Base-by-base conservation (phyloP, 2,329 filamentous ascomycete genomes). In the Cladorrhinum sp. region DNA sequence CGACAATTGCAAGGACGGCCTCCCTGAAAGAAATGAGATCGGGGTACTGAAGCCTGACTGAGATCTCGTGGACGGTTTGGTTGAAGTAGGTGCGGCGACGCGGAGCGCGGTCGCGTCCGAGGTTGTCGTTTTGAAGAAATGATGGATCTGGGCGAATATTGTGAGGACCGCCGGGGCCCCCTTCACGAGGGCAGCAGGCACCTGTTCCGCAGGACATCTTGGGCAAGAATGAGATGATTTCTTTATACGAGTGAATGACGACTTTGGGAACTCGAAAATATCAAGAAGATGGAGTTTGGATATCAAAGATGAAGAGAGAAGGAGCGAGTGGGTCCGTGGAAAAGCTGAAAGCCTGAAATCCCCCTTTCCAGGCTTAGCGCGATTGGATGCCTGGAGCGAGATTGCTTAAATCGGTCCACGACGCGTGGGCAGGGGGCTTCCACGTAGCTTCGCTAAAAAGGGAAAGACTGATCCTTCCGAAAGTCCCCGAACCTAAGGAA, bases 1-100 rank as follows among this genome's bases (percentile, higher is more conserved):
- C 49, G 20, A 50, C 24, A 5, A 50, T 16, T 9, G 49, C 24
- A 22, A 24, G 24, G 2, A 50, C 12, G 3, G 16, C 22, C 6
- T 50, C 49, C 22, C 22, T 50, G 49, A 50, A 50, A 25, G 49
- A 24, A 50, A 50, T 50, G 22, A 50, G 49, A 6, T 24, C 22
- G 49, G 49, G 49, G n/a, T 50, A 22, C 12, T 50, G 49, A 27
- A 50, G 3, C 16, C 24, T 50, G 49, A 50, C 49, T 3, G 49
- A 50, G 22, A 50, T 25, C 16, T 50, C 49, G 20, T 50, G 49
- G 22, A 50, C 7, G 20, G 49, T 24, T 16, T 25, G 8, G 22
- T 50, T 50, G 49, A 50, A 50, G 49, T 50, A 50, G 10, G 49
- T 50, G 12, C 22, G 49, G 13, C 49, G 49, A 27, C 49, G 49